These are phyloP conservation scores for Eucalyptus albens DNA, from an alignment of 345 rosid genomes.

Conservation along the genomic window DNA sequence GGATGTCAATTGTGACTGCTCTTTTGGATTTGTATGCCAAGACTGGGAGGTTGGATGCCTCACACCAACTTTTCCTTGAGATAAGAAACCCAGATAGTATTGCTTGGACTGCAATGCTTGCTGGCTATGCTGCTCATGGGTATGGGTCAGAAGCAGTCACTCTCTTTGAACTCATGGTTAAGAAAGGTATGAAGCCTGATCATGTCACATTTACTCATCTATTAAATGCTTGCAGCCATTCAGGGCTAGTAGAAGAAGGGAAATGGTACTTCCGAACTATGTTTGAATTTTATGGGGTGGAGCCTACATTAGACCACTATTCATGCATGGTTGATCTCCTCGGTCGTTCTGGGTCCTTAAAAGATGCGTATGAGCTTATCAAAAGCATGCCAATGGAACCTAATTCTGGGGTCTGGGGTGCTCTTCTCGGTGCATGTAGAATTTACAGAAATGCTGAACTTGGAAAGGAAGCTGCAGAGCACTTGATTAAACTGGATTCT, in stretches of 20 bases:
- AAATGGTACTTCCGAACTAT: slow-evolving; percentile 37
- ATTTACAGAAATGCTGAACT: slow-evolving; percentile 25
- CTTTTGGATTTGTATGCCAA: slow-evolving; percentile 44
- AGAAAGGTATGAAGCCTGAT: slow-evolving; percentile 33
- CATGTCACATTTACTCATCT: slow-evolving; percentile 73
- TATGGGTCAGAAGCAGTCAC: slow-evolving; percentile 42
- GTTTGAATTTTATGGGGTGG: slow-evolving; percentile 25
- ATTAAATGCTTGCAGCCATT: slow-evolving; percentile 67
- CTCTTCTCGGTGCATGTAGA: slow-evolving; percentile 71
- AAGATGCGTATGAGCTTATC: slow-evolving; percentile 39
- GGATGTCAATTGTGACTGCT: slow-evolving; percentile 22
- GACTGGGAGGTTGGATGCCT: slow-evolving; percentile 37
- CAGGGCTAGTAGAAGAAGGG: slow-evolving; percentile 54
- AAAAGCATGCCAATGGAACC: slow-evolving; percentile 57
- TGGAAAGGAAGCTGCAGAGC: slow-evolving; percentile 44
- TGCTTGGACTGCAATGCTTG: slow-evolving; percentile 83
- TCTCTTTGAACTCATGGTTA: slow-evolving; percentile 45
- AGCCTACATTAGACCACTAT: slow-evolving; percentile 48
- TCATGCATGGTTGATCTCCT: slow-evolving; percentile 75
- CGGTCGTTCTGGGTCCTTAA: slow-evolving; percentile 52
- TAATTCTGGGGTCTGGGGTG: slow-evolving; percentile 68
- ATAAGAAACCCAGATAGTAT: slow-evolving; percentile 36
- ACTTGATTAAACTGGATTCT: slow-evolving; percentile 40
- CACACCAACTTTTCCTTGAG: slow-evolving; percentile 24
- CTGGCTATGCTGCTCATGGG: slow-evolving; percentile 59